phyloP scores from a whole-genome alignment of 257 asterid genomes.

The Solanum lycopersicoides region DNA sequence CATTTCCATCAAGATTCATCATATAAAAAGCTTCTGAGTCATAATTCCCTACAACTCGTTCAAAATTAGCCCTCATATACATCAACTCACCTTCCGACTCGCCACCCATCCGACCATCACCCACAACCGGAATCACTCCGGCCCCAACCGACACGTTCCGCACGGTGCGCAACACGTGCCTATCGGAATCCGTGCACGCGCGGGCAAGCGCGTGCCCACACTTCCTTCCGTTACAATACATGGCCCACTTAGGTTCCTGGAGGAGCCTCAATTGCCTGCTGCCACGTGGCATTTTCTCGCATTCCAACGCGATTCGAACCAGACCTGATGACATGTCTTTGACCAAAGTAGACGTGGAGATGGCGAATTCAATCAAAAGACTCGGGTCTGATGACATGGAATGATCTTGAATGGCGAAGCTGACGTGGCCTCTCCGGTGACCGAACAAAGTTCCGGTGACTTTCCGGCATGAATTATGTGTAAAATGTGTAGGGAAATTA shows the following conservation, averaged over 20 bases:
- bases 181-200: constrained; percentile 46
- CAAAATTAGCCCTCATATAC: constrained; percentile 86
- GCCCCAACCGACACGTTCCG: constrained; percentile 79
- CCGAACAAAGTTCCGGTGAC: constrained; percentile 91
- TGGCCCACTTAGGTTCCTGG: constrained; percentile 63
- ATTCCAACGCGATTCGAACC: constrained; percentile 74
- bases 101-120: constrained; percentile 36
- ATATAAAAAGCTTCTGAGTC: constrained; percentile 90
- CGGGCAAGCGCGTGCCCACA: constrained; percentile 63
- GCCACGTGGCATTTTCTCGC: constrained; percentile 39
- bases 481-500: not conserved
- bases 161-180: constrained; percentile 67
- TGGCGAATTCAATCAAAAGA: constrained; percentile 51
- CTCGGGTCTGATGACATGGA: constrained; percentile 62
- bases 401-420: constrained; percentile 67
- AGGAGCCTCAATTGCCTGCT: constrained; percentile 26
- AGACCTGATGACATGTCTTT: constrained; percentile 85
- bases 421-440: constrained; percentile 68
- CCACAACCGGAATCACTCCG: constrained; percentile 84
- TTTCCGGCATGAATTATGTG: constrained; percentile 27
- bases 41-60: constrained; percentile 83
- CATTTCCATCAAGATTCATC: constrained; percentile 86
- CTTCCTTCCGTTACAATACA: constrained; percentile 88
- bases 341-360: constrained; percentile 63
- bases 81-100: constrained; percentile 68